phyloP scores from a whole-genome alignment of 225 moss, liverwort and hornwort species.

The Thuidium tamariscinum region DNA sequence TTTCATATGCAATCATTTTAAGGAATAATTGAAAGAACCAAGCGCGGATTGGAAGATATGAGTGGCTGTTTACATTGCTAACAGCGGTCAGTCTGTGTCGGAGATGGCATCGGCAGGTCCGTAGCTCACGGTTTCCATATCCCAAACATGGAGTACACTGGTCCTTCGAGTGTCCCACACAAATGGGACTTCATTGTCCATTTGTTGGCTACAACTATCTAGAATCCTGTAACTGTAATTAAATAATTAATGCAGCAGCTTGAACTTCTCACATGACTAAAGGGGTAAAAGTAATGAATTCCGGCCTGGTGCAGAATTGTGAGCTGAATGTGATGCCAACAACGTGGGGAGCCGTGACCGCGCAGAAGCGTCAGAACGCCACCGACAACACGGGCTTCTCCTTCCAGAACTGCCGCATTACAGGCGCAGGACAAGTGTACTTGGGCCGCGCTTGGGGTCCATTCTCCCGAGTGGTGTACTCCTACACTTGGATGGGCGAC shows the following conservation, averaged over 20 bases:
- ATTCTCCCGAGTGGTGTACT: constrained; percentile 35
- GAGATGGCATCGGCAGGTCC: not conserved
- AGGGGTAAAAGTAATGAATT: not conserved
- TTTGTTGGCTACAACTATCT: not conserved
- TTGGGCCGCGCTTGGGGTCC: constrained; percentile 57
- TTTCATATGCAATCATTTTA: not conserved
- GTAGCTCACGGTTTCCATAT: not conserved
- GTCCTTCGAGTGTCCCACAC: not conserved
- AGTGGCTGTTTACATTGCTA: not conserved
- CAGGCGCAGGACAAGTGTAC: constrained; percentile 31
- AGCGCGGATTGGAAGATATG: not conserved
- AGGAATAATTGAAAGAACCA: not conserved
- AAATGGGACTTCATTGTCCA: not conserved
- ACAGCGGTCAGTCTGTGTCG: not conserved
- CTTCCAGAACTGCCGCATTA: constrained; percentile 34
- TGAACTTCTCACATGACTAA: not conserved
- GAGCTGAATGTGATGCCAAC: constrained; percentile 33
- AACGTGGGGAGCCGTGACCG: constrained; percentile 27
- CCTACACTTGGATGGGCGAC: constrained; percentile 38
- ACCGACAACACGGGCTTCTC: constrained; percentile 38
- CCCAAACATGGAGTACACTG: not conserved
- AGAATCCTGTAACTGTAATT: not conserved
- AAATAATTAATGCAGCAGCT: not conserved
- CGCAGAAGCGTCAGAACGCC: constrained; percentile 40
- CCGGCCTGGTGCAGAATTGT: constrained; percentile 16